Conservation (phyloP, 768 basidiomycete species). For the Exsudoporus frostii region DNA sequence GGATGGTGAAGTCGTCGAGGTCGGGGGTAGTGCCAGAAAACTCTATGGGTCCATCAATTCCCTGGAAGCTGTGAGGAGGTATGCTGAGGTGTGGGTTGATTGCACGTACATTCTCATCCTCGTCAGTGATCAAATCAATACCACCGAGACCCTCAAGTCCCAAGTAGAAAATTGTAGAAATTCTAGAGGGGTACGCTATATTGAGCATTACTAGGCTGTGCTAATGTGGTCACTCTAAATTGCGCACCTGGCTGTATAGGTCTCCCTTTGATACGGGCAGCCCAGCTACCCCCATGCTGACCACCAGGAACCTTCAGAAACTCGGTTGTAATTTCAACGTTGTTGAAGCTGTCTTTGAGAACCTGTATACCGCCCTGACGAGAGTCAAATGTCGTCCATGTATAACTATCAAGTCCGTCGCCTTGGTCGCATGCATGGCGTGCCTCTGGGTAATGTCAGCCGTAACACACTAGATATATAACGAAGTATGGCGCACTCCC, state of each 20-base stretch:
- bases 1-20: slow-evolving; percentile 78
- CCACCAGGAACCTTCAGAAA: slow-evolving; percentile 85
- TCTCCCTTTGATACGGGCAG: slow-evolving; percentile 75
- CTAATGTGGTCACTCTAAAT: not conserved
- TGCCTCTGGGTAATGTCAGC: slow-evolving; percentile 43
- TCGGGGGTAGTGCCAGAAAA: slow-evolving; percentile 75
- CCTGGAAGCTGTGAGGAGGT: slow-evolving; percentile 43
- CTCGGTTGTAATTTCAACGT: slow-evolving; percentile 80
- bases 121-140: slow-evolving; percentile 74
- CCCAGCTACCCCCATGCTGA: slow-evolving; percentile 85
- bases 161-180: slow-evolving; percentile 82
- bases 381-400: slow-evolving; percentile 85
- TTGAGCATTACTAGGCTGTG: slow-evolving; percentile 26
- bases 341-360: slow-evolving; percentile 76
- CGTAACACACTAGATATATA: not conserved
- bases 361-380: slow-evolving; percentile 85
- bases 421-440: slow-evolving; percentile 89
- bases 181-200: slow-evolving; percentile 49
- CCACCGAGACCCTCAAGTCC: slow-evolving; percentile 86
- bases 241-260: slow-evolving; percentile 62
- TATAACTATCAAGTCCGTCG: slow-evolving; percentile 77
- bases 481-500: slow-evolving; percentile 44
- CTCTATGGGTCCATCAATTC: slow-evolving; percentile 64
- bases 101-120: slow-evolving; percentile 63
- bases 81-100: not conserved